Evolutionary conservation across 2,329 filamentous ascomycete species (phyloP).

Genomic region (Coniochaeta prunicola): DNA sequence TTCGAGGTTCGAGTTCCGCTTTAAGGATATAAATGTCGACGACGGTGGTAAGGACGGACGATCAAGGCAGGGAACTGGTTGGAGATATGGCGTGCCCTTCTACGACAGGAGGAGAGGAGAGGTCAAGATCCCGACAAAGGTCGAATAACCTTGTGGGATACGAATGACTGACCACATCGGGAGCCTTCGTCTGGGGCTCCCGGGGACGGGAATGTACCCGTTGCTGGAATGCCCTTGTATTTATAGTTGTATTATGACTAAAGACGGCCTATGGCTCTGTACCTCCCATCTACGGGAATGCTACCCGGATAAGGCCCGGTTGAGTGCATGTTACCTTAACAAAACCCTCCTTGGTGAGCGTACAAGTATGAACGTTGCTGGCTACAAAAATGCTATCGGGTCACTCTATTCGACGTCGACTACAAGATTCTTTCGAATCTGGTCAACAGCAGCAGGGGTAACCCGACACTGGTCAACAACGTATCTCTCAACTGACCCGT

Average conservation of each 20-base stretch:
- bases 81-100: constrained; percentile 56
- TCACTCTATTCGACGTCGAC: constrained; percentile 19
- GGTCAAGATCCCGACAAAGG: constrained; percentile 60
- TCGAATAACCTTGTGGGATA: constrained; percentile 30
- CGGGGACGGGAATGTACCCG: neutral
- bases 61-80: constrained; percentile 44
- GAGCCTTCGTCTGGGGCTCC: neutral
- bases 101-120: constrained; percentile 56
- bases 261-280: neutral
- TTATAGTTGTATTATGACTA: neutral
- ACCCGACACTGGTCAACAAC: constrained; percentile 52
- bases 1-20: constrained; percentile 55
- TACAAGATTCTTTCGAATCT: constrained; percentile 42
- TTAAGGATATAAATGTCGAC: constrained; percentile 51
- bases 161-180: neutral
- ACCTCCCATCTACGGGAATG: neutral
- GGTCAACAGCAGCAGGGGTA: constrained; percentile 44
- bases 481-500: constrained; percentile 59
- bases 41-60: constrained; percentile 47
- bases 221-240: neutral
- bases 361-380: constrained; percentile 13
- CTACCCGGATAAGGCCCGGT: neutral
- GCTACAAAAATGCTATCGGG: constrained; percentile 18
- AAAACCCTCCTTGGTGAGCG: constrained; percentile 6
- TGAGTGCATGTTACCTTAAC: constrained; percentile 5